Evolutionary conservation across 2,329 filamentous ascomycete species (phyloP).

Genomic region (Podosphaera xanthii): DNA sequence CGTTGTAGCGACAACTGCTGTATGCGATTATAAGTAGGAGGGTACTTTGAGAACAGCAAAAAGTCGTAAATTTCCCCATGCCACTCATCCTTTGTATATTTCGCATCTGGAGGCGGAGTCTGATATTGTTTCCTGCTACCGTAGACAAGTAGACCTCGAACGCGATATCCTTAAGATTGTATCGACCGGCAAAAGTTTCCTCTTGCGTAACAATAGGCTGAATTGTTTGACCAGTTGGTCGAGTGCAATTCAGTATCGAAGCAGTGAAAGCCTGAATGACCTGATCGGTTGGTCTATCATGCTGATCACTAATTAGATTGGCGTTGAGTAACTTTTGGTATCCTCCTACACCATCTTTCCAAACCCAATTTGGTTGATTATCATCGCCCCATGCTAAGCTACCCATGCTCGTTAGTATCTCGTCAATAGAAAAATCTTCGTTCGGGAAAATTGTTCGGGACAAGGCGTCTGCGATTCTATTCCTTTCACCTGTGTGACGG

Average conservation of each 20-base stretch:
- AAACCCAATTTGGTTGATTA: neutral
- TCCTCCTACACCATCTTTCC: neutral
- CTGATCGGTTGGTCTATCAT: neutral
- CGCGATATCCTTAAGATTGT: neutral
- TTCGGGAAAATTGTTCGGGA: neutral
- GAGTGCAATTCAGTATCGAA: neutral
- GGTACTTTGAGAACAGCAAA: neutral
- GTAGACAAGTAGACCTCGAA: neutral
- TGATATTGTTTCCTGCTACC: neutral
- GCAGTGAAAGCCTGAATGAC: neutral
- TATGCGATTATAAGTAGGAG: neutral
- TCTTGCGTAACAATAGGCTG: neutral
- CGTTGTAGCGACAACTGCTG: neutral
- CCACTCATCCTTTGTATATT: neutral
- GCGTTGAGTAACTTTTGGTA: neutral
- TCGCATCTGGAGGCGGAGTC: neutral
- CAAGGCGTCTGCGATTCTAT: neutral
- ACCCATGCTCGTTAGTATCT: neutral
- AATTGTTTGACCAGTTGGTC: neutral
- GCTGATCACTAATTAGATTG: neutral
- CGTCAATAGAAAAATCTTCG: neutral
- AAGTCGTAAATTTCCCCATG: neutral
- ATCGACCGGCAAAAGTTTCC: neutral
- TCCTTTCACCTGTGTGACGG: neutral
- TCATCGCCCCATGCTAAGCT: neutral